phyloP scores from a whole-genome alignment of 2,329 filamentous ascomycete species.

The Colletotrichum sp. region DNA sequence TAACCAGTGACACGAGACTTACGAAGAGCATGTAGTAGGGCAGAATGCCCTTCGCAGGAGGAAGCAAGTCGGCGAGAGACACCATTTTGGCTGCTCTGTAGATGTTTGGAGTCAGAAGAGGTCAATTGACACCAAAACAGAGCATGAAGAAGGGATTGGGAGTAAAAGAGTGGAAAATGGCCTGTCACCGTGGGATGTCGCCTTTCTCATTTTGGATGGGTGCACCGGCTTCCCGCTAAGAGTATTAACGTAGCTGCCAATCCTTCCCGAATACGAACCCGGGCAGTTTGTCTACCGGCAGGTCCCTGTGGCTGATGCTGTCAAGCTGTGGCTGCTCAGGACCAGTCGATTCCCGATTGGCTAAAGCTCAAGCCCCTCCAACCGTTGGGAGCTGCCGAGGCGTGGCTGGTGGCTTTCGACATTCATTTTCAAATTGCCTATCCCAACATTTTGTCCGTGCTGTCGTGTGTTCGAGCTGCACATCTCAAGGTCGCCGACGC shows the following conservation, averaged over 20 bases:
- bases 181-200: not conserved
- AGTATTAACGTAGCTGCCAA: not conserved
- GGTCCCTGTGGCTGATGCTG: not conserved
- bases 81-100: conserved; percentile 43
- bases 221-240: not conserved
- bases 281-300: not conserved
- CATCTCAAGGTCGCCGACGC: not conserved
- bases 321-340: not conserved
- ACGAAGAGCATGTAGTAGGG: conserved; percentile 66
- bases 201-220: not conserved
- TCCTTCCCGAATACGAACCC: not conserved
- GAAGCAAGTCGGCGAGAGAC: conserved; percentile 47
- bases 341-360: not conserved
- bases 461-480: not conserved
- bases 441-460: conserved; percentile 21
- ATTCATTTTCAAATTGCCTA: conserved; percentile 9
- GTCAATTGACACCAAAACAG: not conserved
- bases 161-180: not conserved
- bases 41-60: conserved; percentile 56
- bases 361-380: not conserved
- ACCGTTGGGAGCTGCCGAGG: conserved; percentile 9
- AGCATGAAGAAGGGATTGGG: not conserved
- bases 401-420: not conserved
- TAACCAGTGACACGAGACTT: conserved; percentile 26
- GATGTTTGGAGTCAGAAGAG: not conserved